Evolutionary conservation across 2,329 filamentous ascomycete genomes (phyloP).

Genomic region (Dactylellina leptospora): DNA sequence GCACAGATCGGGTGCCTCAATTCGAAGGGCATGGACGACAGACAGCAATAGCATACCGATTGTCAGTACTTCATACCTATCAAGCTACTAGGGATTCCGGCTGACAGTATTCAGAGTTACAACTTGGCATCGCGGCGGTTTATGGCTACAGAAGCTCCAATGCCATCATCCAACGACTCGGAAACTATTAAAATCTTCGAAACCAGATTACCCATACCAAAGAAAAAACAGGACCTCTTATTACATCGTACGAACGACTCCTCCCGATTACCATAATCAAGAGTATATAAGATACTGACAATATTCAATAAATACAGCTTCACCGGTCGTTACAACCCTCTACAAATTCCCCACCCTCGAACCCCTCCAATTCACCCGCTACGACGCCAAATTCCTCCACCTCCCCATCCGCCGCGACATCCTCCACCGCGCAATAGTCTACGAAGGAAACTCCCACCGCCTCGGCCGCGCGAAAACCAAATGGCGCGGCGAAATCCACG

Average conservation of each 20-base stretch:
- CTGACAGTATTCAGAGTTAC: conserved; percentile 26
- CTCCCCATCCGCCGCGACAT: conserved; percentile 90
- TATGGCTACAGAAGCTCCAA: conserved; percentile 40
- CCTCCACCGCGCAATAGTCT: conserved; percentile 89
- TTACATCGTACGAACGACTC: conserved; percentile 34
- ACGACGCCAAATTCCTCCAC: conserved; percentile 81
- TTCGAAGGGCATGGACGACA: conserved; percentile 28
- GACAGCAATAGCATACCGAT: conserved; percentile 18
- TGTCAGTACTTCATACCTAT: neutral
- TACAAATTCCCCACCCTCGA: conserved; percentile 91
- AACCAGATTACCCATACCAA: conserved; percentile 9
- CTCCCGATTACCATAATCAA: neutral
- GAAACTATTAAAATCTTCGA: conserved; percentile 42
- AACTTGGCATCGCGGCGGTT: conserved; percentile 41
- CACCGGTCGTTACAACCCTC: conserved; percentile 77
- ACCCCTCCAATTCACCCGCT: conserved; percentile 78
- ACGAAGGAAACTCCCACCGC: conserved; percentile 87
- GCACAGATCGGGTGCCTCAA: conserved; percentile 37
- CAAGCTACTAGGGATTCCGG: neutral
- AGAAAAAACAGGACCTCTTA: conserved; percentile 26
- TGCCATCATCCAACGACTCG: conserved; percentile 4
- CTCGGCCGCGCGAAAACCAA: conserved; percentile 86
- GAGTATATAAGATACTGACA: neutral
- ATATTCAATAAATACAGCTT: conserved; percentile 15
- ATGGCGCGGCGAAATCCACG: conserved; percentile 82